These are phyloP conservation scores for Brassica balearica DNA, from an alignment of 441 rosid genomes.

Conservation along the genomic window DNA sequence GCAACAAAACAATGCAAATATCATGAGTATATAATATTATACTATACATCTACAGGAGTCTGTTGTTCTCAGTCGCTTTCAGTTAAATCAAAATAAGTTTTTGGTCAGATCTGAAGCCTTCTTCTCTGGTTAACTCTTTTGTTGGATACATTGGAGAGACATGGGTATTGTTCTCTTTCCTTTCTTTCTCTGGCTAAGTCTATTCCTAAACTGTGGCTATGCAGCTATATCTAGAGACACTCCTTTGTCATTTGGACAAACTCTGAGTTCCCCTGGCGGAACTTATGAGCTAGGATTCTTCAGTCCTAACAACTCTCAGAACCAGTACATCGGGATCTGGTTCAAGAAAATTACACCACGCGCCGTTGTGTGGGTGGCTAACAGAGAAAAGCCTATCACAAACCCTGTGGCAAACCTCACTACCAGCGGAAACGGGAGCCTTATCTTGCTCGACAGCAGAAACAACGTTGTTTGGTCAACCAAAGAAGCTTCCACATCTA, in stretches of 20 bases:
- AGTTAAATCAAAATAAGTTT: neutral
- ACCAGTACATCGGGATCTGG: slow-evolving; percentile 55
- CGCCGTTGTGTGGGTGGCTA: slow-evolving; percentile 44
- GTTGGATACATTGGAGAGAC: slow-evolving; percentile 23
- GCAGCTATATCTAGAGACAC: slow-evolving; percentile 27
- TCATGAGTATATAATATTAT: neutral
- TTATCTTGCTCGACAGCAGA: slow-evolving; percentile 25
- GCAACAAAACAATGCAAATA: neutral
- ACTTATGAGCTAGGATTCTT: slow-evolving; percentile 52
- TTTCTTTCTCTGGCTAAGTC: slow-evolving; percentile 18
- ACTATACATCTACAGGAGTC: neutral
- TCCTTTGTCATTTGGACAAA: slow-evolving; percentile 31
- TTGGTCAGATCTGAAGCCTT: slow-evolving; percentile 32
- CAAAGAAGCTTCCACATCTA: neutral
- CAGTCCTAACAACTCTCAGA: slow-evolving; percentile 38
- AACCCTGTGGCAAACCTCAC: slow-evolving; percentile 21
- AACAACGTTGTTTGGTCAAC: slow-evolving; percentile 40
- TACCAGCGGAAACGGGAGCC: slow-evolving; percentile 33
- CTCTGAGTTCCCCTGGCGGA: slow-evolving; percentile 43
- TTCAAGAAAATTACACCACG: slow-evolving; percentile 38
- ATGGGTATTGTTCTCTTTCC: slow-evolving; percentile 30
- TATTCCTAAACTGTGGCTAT: slow-evolving; percentile 9
- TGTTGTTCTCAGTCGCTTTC: neutral
- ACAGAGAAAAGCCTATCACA: slow-evolving; percentile 31
- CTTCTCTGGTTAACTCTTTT: slow-evolving; percentile 19